Conservation (phyloP, 1,284 basidiomycete genomes). For the Ustanciosporium gigantosporum region DNA sequence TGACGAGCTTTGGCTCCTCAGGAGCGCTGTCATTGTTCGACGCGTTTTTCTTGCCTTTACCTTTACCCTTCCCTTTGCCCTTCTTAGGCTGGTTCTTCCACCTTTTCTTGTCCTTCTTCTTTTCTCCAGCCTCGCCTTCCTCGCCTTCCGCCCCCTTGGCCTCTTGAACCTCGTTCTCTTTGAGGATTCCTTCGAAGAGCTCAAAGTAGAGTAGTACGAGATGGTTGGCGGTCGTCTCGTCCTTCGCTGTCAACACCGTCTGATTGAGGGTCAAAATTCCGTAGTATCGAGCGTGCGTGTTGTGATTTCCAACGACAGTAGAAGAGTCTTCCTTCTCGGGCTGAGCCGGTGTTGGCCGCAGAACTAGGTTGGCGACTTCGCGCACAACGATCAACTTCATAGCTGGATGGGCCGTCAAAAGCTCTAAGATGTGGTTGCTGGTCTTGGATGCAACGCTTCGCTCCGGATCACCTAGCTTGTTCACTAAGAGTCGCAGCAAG, state of each 20-base stretch:
- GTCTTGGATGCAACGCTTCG: conserved; percentile 85
- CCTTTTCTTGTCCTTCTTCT: conserved; percentile 61
- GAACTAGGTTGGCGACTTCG: conserved; percentile 79
- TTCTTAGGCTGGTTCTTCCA: conserved; percentile 59
- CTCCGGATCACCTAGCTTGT: conserved; percentile 82
- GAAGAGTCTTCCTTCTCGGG: conserved; percentile 32
- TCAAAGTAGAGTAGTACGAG: conserved; percentile 93
- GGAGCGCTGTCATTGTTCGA: conserved; percentile 9
- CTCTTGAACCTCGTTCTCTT: conserved; percentile 55
- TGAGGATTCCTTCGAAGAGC: conserved; percentile 76
- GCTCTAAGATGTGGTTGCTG: conserved; percentile 83
- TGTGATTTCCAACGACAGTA: conserved; percentile 37
- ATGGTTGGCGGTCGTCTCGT: conserved; percentile 74
- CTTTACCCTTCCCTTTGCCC: conserved; percentile 45
- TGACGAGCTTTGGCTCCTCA: conserved; percentile 58
- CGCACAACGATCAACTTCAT: conserved; percentile 92
- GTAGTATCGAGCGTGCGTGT: conserved; percentile 80
- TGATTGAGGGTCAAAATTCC: conserved; percentile 92
- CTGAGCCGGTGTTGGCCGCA: conserved; percentile 64
- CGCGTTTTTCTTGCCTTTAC: conserved; percentile 15
- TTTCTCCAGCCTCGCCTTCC: conserved; percentile 27
- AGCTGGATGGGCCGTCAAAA: conserved; percentile 85
- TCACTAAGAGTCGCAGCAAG: conserved; percentile 84
- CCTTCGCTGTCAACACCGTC: conserved; percentile 74
- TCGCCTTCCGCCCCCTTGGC: conserved; percentile 45